A percentile compares a stretch with the other conserved stretches of the same genome.
These are phyloP conservation scores for Globisporangium iwayamae DNA, from an alignment of 352 stramenopile genomes.

Conservation along the genomic window DNA sequence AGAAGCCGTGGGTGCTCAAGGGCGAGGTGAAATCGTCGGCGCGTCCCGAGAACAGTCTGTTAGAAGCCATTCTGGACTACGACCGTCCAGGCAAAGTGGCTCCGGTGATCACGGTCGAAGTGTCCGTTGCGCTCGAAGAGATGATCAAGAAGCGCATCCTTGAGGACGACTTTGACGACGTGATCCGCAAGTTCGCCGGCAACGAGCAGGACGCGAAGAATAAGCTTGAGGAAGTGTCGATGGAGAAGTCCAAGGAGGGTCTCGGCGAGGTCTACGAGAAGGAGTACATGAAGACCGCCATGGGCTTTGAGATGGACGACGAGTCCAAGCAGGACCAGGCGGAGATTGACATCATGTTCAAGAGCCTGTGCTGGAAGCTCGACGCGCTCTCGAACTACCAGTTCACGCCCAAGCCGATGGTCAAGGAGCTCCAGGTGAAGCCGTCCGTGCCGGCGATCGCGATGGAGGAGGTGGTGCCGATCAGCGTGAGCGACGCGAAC, in stretches of 20 bases:
- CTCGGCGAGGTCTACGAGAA: conserved; percentile 94
- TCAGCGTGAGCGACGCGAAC: conserved; percentile 83
- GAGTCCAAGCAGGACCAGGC: conserved; percentile 91
- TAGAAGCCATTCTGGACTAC: conserved; percentile 93
- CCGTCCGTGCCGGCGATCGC: conserved; percentile 74
- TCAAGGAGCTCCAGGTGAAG: conserved; percentile 89
- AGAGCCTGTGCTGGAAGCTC: conserved; percentile 93
- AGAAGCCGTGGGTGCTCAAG: conserved; percentile 93
- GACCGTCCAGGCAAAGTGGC: conserved; percentile 89
- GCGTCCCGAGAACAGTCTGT: conserved; percentile 91
- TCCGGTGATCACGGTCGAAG: conserved; percentile 90
- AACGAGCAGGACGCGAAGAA: conserved; percentile 77
- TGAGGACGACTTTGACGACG: conserved; percentile 94
- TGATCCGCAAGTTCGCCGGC: conserved; percentile 85
- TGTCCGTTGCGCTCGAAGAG: conserved; percentile 90
- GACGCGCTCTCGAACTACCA: conserved; percentile 96
- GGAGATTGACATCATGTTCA: conserved; percentile 94
- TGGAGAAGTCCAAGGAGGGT: conserved; percentile 90
- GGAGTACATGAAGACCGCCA: conserved; percentile 94
- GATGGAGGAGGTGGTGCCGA: conserved; percentile 83
- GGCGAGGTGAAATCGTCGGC: conserved; percentile 86
- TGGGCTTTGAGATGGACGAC: conserved; percentile 91
- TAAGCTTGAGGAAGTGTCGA: conserved; percentile 91
- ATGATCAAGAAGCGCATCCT: conserved; percentile 94
- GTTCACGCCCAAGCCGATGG: conserved; percentile 92